These are phyloP conservation scores for Neurospora discreta DNA, from an alignment of 495 filamentous ascomycete genomes.

Conservation along the genomic window DNA sequence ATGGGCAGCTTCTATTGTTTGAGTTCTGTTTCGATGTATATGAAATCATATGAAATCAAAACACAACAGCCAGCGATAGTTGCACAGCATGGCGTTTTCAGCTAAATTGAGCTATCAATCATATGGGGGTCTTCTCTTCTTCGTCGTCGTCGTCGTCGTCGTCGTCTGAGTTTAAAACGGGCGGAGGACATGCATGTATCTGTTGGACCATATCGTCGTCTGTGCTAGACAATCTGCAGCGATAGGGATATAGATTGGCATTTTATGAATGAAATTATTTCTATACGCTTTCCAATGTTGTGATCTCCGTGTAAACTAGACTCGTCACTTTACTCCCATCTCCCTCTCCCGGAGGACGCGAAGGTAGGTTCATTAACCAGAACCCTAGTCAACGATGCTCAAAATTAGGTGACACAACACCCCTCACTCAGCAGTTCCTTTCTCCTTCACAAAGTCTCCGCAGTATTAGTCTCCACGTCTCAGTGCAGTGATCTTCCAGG, in stretches of 20 bases:
- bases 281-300: not conserved
- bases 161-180: not conserved
- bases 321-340: not conserved
- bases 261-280: not conserved
- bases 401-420: not conserved
- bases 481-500: slow-evolving; percentile 76
- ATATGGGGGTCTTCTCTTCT: not conserved
- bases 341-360: not conserved
- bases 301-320: not conserved
- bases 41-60: not conserved
- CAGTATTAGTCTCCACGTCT: slow-evolving; percentile 54
- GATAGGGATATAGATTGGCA: not conserved
- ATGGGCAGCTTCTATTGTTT: not conserved
- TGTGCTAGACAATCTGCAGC: not conserved
- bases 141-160: not conserved
- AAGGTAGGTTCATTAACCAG: not conserved
- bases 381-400: not conserved
- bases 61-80: not conserved
- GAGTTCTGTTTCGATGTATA: not conserved
- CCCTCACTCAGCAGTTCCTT: slow-evolving; percentile 64
- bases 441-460: slow-evolving; percentile 93
- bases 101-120: not conserved
- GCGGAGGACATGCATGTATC: not conserved
- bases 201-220: not conserved
- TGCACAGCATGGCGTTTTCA: not conserved